Percentiles rank a stretch among this genome's conserved stretches.
These are phyloP conservation scores for Penicillium crustosum DNA, from an alignment of 2,329 filamentous ascomycete species.

Conservation along the genomic window DNA sequence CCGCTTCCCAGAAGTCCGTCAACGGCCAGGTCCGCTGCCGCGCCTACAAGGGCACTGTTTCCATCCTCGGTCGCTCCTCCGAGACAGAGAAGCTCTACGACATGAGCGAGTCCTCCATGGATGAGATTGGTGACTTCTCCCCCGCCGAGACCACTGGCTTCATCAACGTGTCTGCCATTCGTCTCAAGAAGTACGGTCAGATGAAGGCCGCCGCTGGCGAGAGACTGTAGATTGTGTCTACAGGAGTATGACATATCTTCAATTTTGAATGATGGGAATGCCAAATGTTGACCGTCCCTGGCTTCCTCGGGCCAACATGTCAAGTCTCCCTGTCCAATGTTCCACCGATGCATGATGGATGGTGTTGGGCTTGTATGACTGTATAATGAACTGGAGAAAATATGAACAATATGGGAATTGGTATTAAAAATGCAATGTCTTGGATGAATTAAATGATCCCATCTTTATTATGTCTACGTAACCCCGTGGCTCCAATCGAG, in stretches of 20 bases:
- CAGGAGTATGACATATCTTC: conserved; percentile 4
- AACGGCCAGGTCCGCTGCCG: conserved; percentile 63
- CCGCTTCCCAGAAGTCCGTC: conserved; percentile 45
- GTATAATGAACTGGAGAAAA: conserved; percentile 29
- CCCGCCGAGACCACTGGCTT: conserved; percentile 67
- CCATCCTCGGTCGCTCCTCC: conserved; percentile 53
- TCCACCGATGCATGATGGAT: conserved; percentile 14
- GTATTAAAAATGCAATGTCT: conserved; percentile 7
- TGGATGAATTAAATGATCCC: not conserved
- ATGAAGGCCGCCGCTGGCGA: conserved; percentile 40
- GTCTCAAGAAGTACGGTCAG: conserved; percentile 48
- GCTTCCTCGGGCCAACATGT: conserved; percentile 12
- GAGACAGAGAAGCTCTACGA: conserved; percentile 70
- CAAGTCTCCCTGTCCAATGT: conserved; percentile 9
- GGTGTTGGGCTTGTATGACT: conserved; percentile 22
- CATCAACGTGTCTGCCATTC: conserved; percentile 42
- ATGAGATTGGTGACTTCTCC: conserved; percentile 67
- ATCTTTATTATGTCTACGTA: not conserved
- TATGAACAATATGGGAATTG: conserved; percentile 13
- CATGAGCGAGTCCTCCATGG: conserved; percentile 66
- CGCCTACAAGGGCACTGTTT: conserved; percentile 65
- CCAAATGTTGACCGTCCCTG: conserved; percentile 27
- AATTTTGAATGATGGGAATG: conserved; percentile 11
- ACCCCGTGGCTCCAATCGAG: not conserved
- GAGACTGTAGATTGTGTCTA: conserved; percentile 25